phyloP scores from a whole-genome alignment of 1,284 basidiomycete genomes.

The Tilletia setariae region DNA sequence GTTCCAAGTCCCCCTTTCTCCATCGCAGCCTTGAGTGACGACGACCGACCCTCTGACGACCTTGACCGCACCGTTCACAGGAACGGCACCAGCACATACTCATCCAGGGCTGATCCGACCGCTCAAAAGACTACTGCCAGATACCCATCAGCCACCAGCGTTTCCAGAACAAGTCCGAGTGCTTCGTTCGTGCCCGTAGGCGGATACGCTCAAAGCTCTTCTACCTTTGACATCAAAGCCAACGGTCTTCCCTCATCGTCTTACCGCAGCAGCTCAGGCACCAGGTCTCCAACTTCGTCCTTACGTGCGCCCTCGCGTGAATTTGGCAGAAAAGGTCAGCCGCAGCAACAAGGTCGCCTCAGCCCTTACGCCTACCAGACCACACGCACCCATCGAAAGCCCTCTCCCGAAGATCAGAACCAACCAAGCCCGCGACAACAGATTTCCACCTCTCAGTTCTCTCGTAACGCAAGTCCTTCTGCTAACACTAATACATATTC shows the following conservation, averaged over 20 bases:
- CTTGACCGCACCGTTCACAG: too few relatives aligned
- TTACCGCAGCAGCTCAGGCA: not conserved
- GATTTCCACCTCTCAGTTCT: too few relatives aligned
- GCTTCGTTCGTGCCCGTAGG: too few relatives aligned
- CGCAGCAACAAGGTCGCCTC: not conserved
- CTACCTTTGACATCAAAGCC: not conserved
- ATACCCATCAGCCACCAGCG: too few relatives aligned
- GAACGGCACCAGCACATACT: too few relatives aligned
- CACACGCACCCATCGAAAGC: not conserved
- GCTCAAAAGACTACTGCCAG: too few relatives aligned
- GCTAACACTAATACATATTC: not conserved
- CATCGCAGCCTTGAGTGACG: slow-evolving; percentile 41
- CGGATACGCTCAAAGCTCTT: too few relatives aligned
- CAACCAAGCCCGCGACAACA: not conserved
- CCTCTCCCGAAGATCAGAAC: not conserved
- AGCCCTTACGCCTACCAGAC: not conserved
- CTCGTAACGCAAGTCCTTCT: not conserved
- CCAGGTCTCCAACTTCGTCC: not conserved
- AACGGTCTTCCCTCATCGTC: not conserved
- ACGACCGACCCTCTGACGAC: slow-evolving; percentile 17
- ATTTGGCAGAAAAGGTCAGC: too few relatives aligned
- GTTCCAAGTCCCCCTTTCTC: slow-evolving; percentile 37
- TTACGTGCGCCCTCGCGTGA: not conserved
- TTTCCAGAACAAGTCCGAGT: too few relatives aligned
- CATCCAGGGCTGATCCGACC: too few relatives aligned